Percentiles rank a stretch among this genome's conserved stretches.
Conservation (phyloP, 768 basidiomycete species). For the Naganishia onofrii region DNA sequence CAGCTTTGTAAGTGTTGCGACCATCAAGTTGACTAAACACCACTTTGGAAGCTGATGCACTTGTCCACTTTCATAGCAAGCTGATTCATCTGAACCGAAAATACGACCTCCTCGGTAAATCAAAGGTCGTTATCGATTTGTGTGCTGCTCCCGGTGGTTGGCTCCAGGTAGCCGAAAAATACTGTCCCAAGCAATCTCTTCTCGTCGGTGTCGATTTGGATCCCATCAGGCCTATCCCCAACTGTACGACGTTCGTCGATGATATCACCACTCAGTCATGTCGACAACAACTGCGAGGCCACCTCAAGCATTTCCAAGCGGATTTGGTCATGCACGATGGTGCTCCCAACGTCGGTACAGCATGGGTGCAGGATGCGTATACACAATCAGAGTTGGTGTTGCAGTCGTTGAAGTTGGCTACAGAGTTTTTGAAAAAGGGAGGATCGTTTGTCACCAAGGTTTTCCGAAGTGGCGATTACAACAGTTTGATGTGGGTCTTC, state of each 20-base stretch:
- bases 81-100: constrained; percentile 98
- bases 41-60: neutral
- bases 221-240: constrained; percentile 91
- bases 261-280: constrained; percentile 94
- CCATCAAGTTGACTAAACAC: neutral
- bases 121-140: constrained; percentile 91
- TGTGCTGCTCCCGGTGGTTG: constrained; percentile 99
- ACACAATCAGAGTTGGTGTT: constrained; percentile 93
- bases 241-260: constrained; percentile 82
- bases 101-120: constrained; percentile 78
- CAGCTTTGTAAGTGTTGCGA: constrained; percentile 59
- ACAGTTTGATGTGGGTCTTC: constrained; percentile 98
- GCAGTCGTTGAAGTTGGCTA: constrained; percentile 89
- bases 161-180: constrained; percentile 97
- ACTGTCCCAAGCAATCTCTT: constrained; percentile 88
- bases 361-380: constrained; percentile 99
- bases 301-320: constrained; percentile 98
- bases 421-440: constrained; percentile 87
- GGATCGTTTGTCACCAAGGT: constrained; percentile 98
- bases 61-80: constrained; percentile 57
- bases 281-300: constrained; percentile 75
- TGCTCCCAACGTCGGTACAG: constrained; percentile 98
- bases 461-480: constrained; percentile 96
- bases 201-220: constrained; percentile 96
- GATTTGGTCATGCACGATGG: constrained; percentile 98